Percentiles rank a stretch among this genome's conserved stretches.
phyloP scores from a whole-genome alignment of 106 monocot species.

The Hemerocallis citrina region DNA sequence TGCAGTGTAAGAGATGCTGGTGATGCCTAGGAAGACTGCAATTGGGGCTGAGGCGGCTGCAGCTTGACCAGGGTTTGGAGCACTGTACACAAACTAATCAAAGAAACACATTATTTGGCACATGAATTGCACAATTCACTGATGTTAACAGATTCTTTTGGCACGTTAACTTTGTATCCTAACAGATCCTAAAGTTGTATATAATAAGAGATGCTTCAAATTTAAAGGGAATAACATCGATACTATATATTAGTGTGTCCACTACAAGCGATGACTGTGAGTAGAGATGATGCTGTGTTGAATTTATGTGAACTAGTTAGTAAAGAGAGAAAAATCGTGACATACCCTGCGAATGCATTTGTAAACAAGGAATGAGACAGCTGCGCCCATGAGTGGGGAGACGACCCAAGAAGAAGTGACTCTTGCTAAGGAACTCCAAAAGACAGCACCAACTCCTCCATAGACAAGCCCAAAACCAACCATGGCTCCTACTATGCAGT shows the following conservation, averaged over 20 bases:
- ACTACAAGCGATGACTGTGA: too few relatives aligned
- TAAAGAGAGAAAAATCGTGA: too few relatives aligned
- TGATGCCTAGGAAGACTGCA: constrained; percentile 73
- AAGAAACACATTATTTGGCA: too few relatives aligned
- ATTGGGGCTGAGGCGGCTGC: constrained; percentile 86
- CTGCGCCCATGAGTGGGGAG: constrained; percentile 92
- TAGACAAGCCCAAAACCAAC: constrained; percentile 92
- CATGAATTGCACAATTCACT: too few relatives aligned
- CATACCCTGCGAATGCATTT: constrained; percentile 90
- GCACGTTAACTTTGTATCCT: too few relatives aligned
- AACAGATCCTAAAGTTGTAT: too few relatives aligned
- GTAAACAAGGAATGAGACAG: constrained; percentile 82
- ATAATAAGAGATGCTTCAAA: too few relatives aligned
- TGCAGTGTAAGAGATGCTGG: constrained; percentile 76
- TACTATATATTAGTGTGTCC: too few relatives aligned
- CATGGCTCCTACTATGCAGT: constrained; percentile 98
- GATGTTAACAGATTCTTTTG: too few relatives aligned
- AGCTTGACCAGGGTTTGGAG: constrained; percentile 89
- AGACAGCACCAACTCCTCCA: constrained; percentile 81
- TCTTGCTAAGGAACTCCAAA: constrained; percentile 83
- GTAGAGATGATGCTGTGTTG: too few relatives aligned
- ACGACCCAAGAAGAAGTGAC: constrained; percentile 97
- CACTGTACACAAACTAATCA: constrained; percentile 90
- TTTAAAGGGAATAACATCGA: too few relatives aligned
- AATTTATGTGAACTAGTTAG: too few relatives aligned